Conservation (phyloP, 176 grass and related monocot species). For the Cenchrus americanus region DNA sequence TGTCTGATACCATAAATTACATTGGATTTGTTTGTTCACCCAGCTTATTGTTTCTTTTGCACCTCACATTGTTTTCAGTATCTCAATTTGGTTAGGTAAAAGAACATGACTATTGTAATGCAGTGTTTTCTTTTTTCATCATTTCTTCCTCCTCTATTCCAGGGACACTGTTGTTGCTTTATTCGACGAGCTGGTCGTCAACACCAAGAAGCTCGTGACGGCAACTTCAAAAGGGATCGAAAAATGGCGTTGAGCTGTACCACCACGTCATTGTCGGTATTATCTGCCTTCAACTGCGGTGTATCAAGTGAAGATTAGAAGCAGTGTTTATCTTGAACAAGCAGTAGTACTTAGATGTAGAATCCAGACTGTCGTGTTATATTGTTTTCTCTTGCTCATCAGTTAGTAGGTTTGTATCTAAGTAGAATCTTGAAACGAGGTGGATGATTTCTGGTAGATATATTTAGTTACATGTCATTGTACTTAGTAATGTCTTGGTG, state of each 20-base stretch:
- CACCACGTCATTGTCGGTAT: background rate
- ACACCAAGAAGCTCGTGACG: constrained; percentile 74
- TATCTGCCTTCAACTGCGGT: background rate
- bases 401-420: constrained; percentile 43
- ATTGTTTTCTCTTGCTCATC: background rate
- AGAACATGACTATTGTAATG: background rate
- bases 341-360: background rate
- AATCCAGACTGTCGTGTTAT: background rate
- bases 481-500: background rate
- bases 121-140: constrained; percentile 20
- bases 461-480: background rate
- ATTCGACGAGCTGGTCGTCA: constrained; percentile 67
- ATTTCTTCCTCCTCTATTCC: constrained; percentile 43
- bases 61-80: background rate
- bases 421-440: constrained; percentile 12
- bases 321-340: constrained; percentile 20
- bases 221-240: constrained; percentile 72
- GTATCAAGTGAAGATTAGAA: background rate
- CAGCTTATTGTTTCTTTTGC: background rate
- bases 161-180: constrained; percentile 66
- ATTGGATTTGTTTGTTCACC: background rate
- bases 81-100: background rate
- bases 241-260: constrained; percentile 66
- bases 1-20: background rate
- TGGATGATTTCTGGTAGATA: background rate